Percentiles rank a stretch among this genome's conserved stretches.
These are phyloP conservation scores for Ophiocordyceps camponoti-floridani DNA, from an alignment of 2,329 filamentous ascomycete genomes.

Conservation along the genomic window DNA sequence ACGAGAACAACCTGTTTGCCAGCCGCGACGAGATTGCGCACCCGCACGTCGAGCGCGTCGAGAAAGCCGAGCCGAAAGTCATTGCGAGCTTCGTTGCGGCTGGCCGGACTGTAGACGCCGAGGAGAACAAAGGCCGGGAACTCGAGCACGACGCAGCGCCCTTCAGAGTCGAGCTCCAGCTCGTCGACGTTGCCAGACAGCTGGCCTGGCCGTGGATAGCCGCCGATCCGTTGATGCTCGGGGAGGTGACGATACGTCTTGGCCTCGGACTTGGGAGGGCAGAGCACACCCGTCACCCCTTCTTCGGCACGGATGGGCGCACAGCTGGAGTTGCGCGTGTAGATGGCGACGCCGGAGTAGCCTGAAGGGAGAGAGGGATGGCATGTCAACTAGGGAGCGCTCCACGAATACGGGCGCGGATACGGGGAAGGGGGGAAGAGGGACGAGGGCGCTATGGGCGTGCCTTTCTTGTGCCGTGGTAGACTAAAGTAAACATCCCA, in stretches of 20 bases:
- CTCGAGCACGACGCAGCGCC: slow-evolving; percentile 77
- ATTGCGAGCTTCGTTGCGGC: slow-evolving; percentile 66
- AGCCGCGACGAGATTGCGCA: slow-evolving; percentile 63
- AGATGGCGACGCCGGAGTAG: slow-evolving; percentile 90
- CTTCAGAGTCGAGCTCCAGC: slow-evolving; percentile 67
- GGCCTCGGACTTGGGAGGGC: slow-evolving; percentile 50
- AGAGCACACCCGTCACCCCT: slow-evolving; percentile 71
- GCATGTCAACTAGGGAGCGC: neutral
- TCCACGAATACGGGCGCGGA: neutral
- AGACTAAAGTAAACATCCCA: slow-evolving; percentile 97
- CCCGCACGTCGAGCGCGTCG: slow-evolving; percentile 59
- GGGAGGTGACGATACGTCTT: slow-evolving; percentile 56
- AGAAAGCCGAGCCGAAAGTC: slow-evolving; percentile 71
- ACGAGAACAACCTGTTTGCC: slow-evolving; percentile 76
- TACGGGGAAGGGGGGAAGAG: neutral
- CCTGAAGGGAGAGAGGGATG: slow-evolving; percentile 28
- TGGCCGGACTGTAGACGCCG: slow-evolving; percentile 83
- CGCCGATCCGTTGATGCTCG: slow-evolving; percentile 61
- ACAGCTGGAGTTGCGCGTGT: slow-evolving; percentile 75
- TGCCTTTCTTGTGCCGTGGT: slow-evolving; percentile 84
- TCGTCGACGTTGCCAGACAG: slow-evolving; percentile 49
- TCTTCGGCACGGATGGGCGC: slow-evolving; percentile 82
- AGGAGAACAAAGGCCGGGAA: slow-evolving; percentile 91
- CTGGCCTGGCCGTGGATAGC: slow-evolving; percentile 60
- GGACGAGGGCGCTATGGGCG: neutral